Evolutionary conservation across 1,139 yeast genomes (phyloP).

Genomic region (Suhomyces maxii): DNA sequence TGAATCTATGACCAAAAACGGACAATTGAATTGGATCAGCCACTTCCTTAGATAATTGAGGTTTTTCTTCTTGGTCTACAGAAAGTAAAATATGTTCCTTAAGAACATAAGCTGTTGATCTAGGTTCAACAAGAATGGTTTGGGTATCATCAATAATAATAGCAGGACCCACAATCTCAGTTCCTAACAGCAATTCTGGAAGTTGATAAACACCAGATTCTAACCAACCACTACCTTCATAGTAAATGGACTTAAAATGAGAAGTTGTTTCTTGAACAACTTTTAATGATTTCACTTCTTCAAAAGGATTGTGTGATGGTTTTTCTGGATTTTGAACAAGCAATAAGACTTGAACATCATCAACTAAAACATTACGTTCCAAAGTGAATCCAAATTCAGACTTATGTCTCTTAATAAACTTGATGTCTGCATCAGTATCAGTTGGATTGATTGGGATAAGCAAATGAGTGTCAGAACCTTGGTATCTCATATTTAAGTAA

Average conservation of each 20-base stretch:
- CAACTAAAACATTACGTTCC: conserved; percentile 61
- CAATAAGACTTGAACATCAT: conserved; percentile 67
- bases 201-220: conserved; percentile 55
- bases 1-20: conserved; percentile 79
- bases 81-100: conserved; percentile 54
- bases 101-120: conserved; percentile 61
- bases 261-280: conserved; percentile 7
- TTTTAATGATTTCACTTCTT: conserved; percentile 23
- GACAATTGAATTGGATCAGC: conserved; percentile 73
- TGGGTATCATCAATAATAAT: conserved; percentile 84
- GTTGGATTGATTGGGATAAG: conserved; percentile 48
- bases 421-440: conserved; percentile 25
- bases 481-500: conserved; percentile 74
- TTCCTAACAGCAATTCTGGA: conserved; percentile 53
- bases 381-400: conserved; percentile 44
- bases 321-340: conserved; percentile 36
- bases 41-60: conserved; percentile 25
- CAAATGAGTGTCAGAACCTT: conserved; percentile 84
- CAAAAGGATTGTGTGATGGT: conserved; percentile 33
- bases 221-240: conserved; percentile 44
- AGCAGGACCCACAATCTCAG: conserved; percentile 69
- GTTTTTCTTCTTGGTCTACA: conserved; percentile 29
- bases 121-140: conserved; percentile 78
- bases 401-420: conserved; percentile 34
- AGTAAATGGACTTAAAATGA: conserved; percentile 25